Evolutionary conservation across 306 rosid species (phyloP), one percentile per base, ranked within the genome.

Genomic region (Vicia faba): DNA sequence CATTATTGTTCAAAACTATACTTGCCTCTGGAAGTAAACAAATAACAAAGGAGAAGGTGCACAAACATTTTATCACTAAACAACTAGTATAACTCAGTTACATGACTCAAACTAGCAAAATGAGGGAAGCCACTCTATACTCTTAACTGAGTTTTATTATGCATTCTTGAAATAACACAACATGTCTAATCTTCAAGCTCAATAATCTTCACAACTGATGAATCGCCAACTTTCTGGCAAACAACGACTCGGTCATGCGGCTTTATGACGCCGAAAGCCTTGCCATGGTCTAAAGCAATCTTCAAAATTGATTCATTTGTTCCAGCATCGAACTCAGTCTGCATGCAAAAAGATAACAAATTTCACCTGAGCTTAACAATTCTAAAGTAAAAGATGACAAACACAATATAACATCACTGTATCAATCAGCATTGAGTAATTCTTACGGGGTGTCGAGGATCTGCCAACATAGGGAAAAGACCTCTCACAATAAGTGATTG

Each of bases 381-480:
- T 43, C n/a, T 7, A 6, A 1, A 16, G 28, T 55, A 45, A 39
- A 43, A n/a, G 12, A 63, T 53, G 31, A 50, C 29, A 53, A 50
- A 39, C 19, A 25, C 23, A 20, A n/a, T n/a, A n/a, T n/a, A n/a
- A n/a, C n/a, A n/a, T 39, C 12, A n/a, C 12, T 54, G 26, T 62
- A 14, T 45, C 2, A 70, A 69, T 38, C 1, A 11, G 39, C 25
- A 33, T 41, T 54, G 14, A 38, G 69, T 25, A 54, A 83, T 61
- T 43, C 92, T 87, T 83, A 92, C 98, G 10, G 96, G 96, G 79
- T 92, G 98, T 15, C 88, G 80, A 29, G 96, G 98, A 84, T 92
- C 98, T 45, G 98, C 98, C 66, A 89, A 92, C 96, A 89, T 78
- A 53, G 98, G 96, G 84, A 89, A 92, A 61, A 92, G 96, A 35